These are phyloP conservation scores for Penicillium thymicola DNA, from an alignment of 2,329 filamentous ascomycete species.

Conservation along the genomic window DNA sequence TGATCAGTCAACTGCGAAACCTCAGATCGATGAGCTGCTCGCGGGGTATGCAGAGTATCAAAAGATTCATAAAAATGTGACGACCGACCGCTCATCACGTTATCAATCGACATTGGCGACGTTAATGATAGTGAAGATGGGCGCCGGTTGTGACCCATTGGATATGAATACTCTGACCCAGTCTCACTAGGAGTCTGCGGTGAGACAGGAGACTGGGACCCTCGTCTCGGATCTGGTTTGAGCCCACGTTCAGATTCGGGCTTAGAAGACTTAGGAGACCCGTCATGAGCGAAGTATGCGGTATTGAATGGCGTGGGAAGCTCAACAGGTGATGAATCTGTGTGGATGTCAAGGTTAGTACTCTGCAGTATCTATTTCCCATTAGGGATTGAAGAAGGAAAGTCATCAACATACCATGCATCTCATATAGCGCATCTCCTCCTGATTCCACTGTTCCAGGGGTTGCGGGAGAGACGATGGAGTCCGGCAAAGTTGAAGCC, in stretches of 20 bases:
- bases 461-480: neutral
- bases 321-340: slow-evolving; percentile 3
- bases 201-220: neutral
- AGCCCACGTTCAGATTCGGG: neutral
- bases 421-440: slow-evolving; percentile 3
- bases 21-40: neutral
- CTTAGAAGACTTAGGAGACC: neutral
- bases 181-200: neutral
- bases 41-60: neutral
- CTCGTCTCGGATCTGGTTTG: neutral
- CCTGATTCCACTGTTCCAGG: slow-evolving; percentile 4
- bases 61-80: slow-evolving; percentile 1
- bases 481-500: neutral
- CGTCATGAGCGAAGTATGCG: neutral
- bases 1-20: neutral
- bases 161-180: neutral
- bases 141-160: neutral
- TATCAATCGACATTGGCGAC: neutral
- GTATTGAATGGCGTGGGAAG: slow-evolving; percentile 1
- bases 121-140: slow-evolving; percentile 1
- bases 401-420: neutral
- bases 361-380: neutral
- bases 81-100: neutral
- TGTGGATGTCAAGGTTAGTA: neutral
- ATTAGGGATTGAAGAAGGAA: neutral